These are phyloP conservation scores for Citrullus mucosospermus DNA, from an alignment of 306 rosid species.

Conservation along the genomic window DNA sequence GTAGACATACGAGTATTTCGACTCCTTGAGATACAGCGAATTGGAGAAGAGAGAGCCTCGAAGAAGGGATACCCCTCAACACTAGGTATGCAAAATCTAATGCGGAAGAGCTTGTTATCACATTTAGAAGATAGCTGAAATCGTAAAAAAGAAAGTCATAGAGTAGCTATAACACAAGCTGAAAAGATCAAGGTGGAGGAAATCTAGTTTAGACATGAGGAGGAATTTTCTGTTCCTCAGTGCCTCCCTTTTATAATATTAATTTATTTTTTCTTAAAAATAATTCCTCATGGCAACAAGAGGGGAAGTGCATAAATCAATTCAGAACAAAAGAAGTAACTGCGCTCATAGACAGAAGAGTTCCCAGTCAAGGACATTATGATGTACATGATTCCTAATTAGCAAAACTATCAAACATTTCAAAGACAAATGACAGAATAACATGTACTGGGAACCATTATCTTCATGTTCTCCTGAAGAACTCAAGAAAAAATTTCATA, in stretches of 20 bases:
- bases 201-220: background rate
- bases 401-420: background rate
- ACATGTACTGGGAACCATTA: background rate
- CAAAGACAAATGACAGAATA: background rate
- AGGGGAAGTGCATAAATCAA: background rate
- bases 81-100: conserved; percentile 46
- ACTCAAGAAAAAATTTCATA: background rate
- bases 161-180: conserved; percentile 7
- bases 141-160: conserved; percentile 17
- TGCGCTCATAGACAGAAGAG: background rate
- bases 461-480: background rate
- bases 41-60: conserved; percentile 51
- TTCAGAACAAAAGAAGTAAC: background rate
- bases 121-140: conserved; percentile 95
- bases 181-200: background rate
- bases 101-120: conserved; percentile 65
- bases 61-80: conserved; percentile 55
- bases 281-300: background rate
- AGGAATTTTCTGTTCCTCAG: background rate
- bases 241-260: background rate
- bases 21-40: conserved; percentile 77
- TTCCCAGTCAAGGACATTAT: background rate
- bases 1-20: conserved; percentile 54
- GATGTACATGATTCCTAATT: background rate
- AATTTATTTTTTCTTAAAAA: background rate